Evolutionary conservation across 1,139 yeast genomes (phyloP).

Genomic region (Suhomyces yuchorum): DNA sequence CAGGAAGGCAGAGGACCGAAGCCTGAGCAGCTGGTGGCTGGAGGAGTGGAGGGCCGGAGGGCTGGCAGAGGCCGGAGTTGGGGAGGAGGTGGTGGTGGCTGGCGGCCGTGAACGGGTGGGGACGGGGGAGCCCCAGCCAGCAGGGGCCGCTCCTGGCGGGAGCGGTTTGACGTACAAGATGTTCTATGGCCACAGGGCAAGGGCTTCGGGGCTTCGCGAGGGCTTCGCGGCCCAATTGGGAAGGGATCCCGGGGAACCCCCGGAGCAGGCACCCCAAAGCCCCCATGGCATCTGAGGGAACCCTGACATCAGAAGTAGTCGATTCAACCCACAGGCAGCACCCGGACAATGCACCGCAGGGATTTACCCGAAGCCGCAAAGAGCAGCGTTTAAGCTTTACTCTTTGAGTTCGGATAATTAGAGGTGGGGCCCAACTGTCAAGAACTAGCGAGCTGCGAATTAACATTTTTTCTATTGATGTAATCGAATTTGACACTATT

Average conservation of each 20-base stretch:
- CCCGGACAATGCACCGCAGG: too few species aligned
- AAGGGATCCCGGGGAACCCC: not conserved
- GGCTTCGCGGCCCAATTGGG: not conserved
- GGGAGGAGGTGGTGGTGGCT: not conserved
- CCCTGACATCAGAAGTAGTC: not conserved
- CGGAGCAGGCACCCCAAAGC: not conserved
- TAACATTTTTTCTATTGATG: not conserved
- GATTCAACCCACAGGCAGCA: too few species aligned
- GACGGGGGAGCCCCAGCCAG: too few species aligned
- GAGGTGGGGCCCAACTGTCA: not conserved
- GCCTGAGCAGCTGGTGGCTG: too few species aligned
- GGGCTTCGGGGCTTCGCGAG: too few species aligned
- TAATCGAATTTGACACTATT: not conserved
- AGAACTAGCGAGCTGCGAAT: not conserved
- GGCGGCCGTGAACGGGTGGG: too few species aligned
- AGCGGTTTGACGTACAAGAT: too few species aligned
- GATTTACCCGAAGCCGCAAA: not conserved
- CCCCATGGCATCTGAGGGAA: not conserved
- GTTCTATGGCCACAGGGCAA: too few species aligned
- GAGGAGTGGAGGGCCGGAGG: too few species aligned
- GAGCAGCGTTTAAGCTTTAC: not conserved
- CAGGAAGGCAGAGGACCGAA: too few species aligned
- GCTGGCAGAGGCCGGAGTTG: not conserved
- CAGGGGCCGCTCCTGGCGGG: too few species aligned
- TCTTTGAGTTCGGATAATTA: not conserved